Evolutionary conservation across 305 asterid species (phyloP).

Genomic region (Fraxinus latifolia): DNA sequence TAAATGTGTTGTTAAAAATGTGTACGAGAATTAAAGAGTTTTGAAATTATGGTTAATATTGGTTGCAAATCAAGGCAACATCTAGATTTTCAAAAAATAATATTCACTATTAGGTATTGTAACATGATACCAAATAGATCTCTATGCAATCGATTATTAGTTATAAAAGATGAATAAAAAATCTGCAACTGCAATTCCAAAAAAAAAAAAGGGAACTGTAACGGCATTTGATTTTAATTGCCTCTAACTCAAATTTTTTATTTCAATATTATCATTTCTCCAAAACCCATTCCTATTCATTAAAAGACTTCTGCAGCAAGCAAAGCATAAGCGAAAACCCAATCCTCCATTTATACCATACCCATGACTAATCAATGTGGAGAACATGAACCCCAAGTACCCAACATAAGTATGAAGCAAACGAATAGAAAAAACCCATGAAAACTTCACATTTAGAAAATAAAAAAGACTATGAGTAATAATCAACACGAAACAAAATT

Average conservation of each 20-base stretch:
- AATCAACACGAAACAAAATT: background rate
- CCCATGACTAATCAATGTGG: background rate
- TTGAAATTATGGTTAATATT: background rate
- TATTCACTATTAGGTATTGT: background rate
- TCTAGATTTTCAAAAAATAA: background rate
- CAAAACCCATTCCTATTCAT: background rate
- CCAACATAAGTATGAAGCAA: background rate
- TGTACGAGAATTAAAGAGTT: too few species aligned
- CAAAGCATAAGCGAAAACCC: background rate
- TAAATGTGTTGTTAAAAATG: too few species aligned
- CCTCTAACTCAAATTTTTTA: background rate
- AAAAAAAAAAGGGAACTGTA: background rate
- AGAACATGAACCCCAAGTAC: background rate
- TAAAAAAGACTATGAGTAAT: background rate
- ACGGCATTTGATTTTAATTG: background rate
- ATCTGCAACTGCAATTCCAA: too few species aligned
- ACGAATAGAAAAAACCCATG: background rate
- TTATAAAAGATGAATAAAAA: too few species aligned
- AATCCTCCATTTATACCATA: background rate
- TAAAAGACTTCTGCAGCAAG: background rate
- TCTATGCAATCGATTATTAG: background rate
- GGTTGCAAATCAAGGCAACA: background rate
- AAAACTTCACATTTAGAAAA: background rate
- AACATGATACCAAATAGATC: background rate
- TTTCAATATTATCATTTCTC: background rate